These are phyloP conservation scores for Pseudogymnoascus sp. DNA, from an alignment of 2,329 filamentous ascomycete species.

Conservation along the genomic window DNA sequence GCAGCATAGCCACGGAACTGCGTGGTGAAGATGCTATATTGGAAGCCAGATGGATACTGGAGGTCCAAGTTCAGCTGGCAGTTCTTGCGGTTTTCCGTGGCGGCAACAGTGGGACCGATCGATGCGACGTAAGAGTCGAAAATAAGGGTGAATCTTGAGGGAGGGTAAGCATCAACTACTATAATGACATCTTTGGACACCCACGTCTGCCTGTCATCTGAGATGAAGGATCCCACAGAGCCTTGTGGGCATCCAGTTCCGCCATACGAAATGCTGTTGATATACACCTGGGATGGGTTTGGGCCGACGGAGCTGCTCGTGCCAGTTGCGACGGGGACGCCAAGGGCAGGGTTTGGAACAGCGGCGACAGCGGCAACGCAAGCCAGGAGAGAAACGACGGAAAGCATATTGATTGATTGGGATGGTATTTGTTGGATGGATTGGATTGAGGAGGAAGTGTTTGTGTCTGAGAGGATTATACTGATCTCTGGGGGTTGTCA, in stretches of 20 bases:
- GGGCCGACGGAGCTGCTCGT: conserved; percentile 20
- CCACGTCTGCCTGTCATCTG: conserved; percentile 35
- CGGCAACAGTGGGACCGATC: conserved; percentile 36
- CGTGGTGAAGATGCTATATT: conserved; percentile 44
- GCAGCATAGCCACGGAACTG: conserved; percentile 45
- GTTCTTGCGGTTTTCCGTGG: conserved; percentile 42
- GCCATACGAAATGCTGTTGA: conserved; percentile 38
- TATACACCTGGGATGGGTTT: conserved; percentile 32
- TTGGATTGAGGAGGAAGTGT: background rate
- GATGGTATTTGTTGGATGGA: background rate
- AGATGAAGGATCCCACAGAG: conserved; percentile 36
- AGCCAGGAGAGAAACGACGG: conserved; percentile 17
- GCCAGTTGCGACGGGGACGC: conserved; percentile 16
- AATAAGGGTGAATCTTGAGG: conserved; percentile 39
- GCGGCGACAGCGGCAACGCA: conserved; percentile 20
- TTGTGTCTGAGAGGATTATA: background rate
- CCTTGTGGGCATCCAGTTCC: conserved; percentile 41
- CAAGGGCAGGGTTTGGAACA: conserved; percentile 19
- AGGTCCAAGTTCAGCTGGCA: conserved; percentile 47
- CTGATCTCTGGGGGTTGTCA: background rate
- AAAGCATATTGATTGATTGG: conserved; percentile 18
- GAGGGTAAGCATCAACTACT: background rate
- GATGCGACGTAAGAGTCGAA: conserved; percentile 45
- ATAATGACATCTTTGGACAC: conserved; percentile 24
- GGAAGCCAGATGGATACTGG: conserved; percentile 43